Conservation (phyloP, 352 stramenopile species). For the Pythium dissimile region DNA sequence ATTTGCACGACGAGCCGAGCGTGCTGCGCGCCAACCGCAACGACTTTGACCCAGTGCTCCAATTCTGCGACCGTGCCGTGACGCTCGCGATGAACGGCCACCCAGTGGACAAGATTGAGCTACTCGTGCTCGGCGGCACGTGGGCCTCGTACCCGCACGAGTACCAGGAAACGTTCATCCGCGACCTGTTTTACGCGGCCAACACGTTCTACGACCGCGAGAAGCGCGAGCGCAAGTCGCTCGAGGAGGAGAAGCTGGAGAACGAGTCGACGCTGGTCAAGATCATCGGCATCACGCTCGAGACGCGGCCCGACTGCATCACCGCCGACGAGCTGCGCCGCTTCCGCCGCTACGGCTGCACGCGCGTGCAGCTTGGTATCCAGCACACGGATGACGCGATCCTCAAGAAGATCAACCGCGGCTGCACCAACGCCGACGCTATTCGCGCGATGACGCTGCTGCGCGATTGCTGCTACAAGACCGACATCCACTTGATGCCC, state of each 20-base stretch:
- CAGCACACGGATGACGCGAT: slow-evolving; percentile 92
- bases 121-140: slow-evolving; percentile 89
- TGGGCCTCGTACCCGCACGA: slow-evolving; percentile 91
- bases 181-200: slow-evolving; percentile 90
- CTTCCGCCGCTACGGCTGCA: slow-evolving; percentile 83
- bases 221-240: slow-evolving; percentile 59
- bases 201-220: slow-evolving; percentile 88
- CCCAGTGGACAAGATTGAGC: slow-evolving; percentile 91
- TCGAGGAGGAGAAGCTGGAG: slow-evolving; percentile 87
- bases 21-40: slow-evolving; percentile 91
- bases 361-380: slow-evolving; percentile 87
- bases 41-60: slow-evolving; percentile 89
- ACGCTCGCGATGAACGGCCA: slow-evolving; percentile 91
- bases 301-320: slow-evolving; percentile 90
- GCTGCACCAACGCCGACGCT: slow-evolving; percentile 71
- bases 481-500: slow-evolving; percentile 92
- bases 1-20: slow-evolving; percentile 92
- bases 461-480: slow-evolving; percentile 93
- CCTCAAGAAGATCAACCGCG: slow-evolving; percentile 90
- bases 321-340: slow-evolving; percentile 82
- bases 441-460: slow-evolving; percentile 79
- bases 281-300: slow-evolving; percentile 90
- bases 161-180: slow-evolving; percentile 91
- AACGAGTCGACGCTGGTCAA: slow-evolving; percentile 84
- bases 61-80: slow-evolving; percentile 90